Base-by-base conservation (phyloP, 2,329 filamentous ascomycete genomes). In the Penicillium vulpinum region DNA sequence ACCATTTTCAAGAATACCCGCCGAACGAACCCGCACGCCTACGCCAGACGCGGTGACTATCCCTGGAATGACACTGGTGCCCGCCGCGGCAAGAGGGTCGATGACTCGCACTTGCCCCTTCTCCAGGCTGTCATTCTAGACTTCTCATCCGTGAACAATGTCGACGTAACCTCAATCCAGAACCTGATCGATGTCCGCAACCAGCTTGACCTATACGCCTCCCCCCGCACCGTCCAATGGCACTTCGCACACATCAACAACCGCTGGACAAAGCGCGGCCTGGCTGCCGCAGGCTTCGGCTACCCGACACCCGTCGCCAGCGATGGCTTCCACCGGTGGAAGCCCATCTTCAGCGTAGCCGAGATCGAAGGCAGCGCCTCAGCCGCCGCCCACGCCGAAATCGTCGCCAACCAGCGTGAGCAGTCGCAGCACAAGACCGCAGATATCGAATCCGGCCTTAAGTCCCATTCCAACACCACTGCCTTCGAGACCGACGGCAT, bases 31-130 rank as follows among this genome's bases (percentile, higher is more conserved):
- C 79, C 86, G 0, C 79, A 88, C 55, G 78, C 82, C 2, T 96
- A 87, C 67, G 75, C 79, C 5, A 81, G 82, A 3, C 81, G 79
- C 2, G 89, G 89, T 44, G 93, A 99, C 71, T 84, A 92, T 8
- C 92, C 94, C 0, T 97, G 94, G 94, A 97, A 97, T 68, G 90
- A 97, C 70, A 91, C 93, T 0, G 92, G 91, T 50, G 89, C 90
- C 56, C 82, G 84, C 33, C 84, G 77, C 54, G 81, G 79, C 66
- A 72, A 85, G 73, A 74, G 70, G 35, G 80, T 75, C 47, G 74
- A 82, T 59, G 67, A 79, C 16, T 75, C 73, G 7, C 70, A 78
- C 56, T 78, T 87, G 16, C 89, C 92, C 0, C 88, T 85, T 0
- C 83, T 96, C 49, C 91, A 90, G 71, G 92, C 93, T n/a, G 80